Evolutionary conservation across 2,329 filamentous ascomycete genomes (phyloP), one percentile per base, ranked within the genome.

Genomic region (Boeremia exigua): DNA sequence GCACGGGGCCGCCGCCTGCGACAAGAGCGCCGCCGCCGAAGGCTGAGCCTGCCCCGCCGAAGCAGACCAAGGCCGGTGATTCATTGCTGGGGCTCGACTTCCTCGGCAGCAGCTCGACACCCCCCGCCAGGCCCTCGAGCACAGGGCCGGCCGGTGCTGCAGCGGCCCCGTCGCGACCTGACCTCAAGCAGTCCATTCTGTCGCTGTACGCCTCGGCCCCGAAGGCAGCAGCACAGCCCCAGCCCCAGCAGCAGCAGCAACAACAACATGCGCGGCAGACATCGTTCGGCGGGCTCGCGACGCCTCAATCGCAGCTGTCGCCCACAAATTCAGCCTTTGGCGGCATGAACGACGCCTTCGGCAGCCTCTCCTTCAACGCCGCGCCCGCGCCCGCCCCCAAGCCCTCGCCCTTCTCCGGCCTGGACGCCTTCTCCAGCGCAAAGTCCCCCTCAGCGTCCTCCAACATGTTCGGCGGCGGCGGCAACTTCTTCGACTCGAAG

Each of bases 131-230:
- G 48, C 90, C 93, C n/a, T 86, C 91, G 6, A 96, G 91, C 77
- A 92, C 91, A 17, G 85, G 88, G 4, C 86, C 87, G 11, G 82
- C 83, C 5, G 42, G 53, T 12, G 74, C 82, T 3, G 54, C 65
- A 37, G 81, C 81, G 15, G 83, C 84, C 11, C 88, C 90, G 66
- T 96, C 92, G 40, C 84, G 95, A 59, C 93, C 94, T 2, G 95
- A 99, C 72, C 81, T 99, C 57, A 99, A 99, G 78, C 94, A 97
- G 76, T 98, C 94, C 2, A 99, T 99, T 58, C 79, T 99, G 44
- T 99, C 95, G 7, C 84, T 99, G 14, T 99, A 99, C 73, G 92
- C 93, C 10, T 90, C 91, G 7, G 86, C 86, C 5, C 90, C 92
- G 1, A 90, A 92, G 70, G 87, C 91, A n/a, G 89, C 90, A 65